phyloP scores from a whole-genome alignment of 1,284 basidiomycete genomes.

The Fomitopsis palustris region DNA sequence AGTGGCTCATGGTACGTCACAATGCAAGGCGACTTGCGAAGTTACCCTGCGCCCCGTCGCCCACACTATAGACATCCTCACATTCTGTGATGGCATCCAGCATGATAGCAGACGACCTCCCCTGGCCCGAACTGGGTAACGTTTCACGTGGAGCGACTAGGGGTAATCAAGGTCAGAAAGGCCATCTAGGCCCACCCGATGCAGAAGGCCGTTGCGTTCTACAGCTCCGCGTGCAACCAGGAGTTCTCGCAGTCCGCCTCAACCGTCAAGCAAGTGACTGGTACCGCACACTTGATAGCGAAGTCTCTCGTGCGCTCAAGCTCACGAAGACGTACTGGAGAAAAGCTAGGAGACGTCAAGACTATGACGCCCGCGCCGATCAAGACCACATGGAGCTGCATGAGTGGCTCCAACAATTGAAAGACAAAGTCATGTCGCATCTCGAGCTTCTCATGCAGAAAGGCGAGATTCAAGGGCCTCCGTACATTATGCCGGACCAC shows the following conservation, averaged over 20 bases:
- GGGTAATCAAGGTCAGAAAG: conserved; percentile 80
- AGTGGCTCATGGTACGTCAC: conserved; percentile 7
- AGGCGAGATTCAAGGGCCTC: conserved; percentile 76
- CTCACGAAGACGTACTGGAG: conserved; percentile 81
- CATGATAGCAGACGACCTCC: conserved; percentile 70
- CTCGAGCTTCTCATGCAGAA: conserved; percentile 80
- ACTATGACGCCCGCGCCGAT: conserved; percentile 77
- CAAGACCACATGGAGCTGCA: conserved; percentile 84
- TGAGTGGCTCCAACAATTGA: conserved; percentile 79
- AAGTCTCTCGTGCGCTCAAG: conserved; percentile 75
- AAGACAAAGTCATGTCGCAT: conserved; percentile 83
- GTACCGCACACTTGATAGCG: conserved; percentile 70
- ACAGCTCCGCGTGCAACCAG: conserved; percentile 75
- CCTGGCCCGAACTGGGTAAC: conserved; percentile 80
- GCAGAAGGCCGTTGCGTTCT: conserved; percentile 65
- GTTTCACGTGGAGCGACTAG: conserved; percentile 78
- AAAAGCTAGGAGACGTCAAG: conserved; percentile 70
- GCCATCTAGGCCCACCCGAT: conserved; percentile 64
- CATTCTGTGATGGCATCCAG: conserved; percentile 1
- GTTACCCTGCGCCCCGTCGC: conserved; percentile 5
- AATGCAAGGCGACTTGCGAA: not conserved
- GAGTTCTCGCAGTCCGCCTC: conserved; percentile 67
- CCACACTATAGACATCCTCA: conserved; percentile 8
- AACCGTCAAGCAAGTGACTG: conserved; percentile 74
- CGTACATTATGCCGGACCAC: conserved; percentile 75